Conservation (phyloP, 179 eudicot species). For the Drosera spatulata region DNA sequence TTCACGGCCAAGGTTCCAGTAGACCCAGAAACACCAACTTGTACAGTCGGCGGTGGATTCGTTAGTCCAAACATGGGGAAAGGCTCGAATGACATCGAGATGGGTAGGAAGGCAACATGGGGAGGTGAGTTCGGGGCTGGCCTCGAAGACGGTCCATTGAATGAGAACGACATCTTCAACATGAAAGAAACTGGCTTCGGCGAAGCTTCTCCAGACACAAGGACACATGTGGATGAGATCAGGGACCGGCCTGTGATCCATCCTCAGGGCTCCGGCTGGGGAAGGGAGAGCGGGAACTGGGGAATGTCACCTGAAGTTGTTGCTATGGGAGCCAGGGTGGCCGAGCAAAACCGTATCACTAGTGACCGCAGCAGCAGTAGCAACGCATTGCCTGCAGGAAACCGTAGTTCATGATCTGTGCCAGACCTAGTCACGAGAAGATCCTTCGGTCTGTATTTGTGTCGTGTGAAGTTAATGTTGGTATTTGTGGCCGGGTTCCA, state of each 20-base stretch:
- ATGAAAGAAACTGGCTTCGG: constrained; percentile 45
- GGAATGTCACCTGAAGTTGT: constrained; percentile 91
- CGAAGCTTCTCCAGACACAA: constrained; percentile 53
- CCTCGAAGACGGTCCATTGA: constrained; percentile 50
- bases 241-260: constrained; percentile 51
- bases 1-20: constrained; percentile 33
- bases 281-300: constrained; percentile 86
- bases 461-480: neutral
- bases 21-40: constrained; percentile 25
- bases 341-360: constrained; percentile 22
- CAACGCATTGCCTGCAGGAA: constrained; percentile 8
- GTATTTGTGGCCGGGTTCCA: neutral
- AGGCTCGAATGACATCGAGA: constrained; percentile 72
- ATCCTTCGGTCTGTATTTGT: neutral
- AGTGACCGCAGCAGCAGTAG: constrained; percentile 29
- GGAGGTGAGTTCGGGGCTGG: constrained; percentile 66
- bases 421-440: neutral
- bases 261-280: constrained; percentile 67
- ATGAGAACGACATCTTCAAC: constrained; percentile 26
- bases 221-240: constrained; percentile 35
- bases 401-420: constrained; percentile 4
- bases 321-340: constrained; percentile 67
- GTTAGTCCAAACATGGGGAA: constrained; percentile 90
- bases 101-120: constrained; percentile 94
- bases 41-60: constrained; percentile 56